phyloP scores from a whole-genome alignment of 495 filamentous ascomycete genomes.

The Xylaria sp. region DNA sequence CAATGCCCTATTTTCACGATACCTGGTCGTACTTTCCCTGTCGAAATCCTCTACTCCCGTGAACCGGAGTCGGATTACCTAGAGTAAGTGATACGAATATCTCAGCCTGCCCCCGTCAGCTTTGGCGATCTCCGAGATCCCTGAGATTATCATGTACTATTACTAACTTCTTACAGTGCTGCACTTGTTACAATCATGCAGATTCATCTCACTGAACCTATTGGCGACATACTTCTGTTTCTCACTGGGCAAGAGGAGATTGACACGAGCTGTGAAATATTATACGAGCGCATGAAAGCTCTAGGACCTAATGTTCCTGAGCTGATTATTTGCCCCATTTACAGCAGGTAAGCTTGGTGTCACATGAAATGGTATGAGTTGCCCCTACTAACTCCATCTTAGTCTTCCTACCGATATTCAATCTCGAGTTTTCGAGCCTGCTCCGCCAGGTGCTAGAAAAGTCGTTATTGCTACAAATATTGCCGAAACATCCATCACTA shows the following conservation, averaged over 20 bases:
- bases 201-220: conserved; percentile 90
- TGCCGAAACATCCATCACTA: conserved; percentile 96
- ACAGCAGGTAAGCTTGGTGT: conserved; percentile 61
- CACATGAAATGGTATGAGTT: background rate
- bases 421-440: conserved; percentile 91
- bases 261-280: conserved; percentile 89
- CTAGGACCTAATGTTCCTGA: conserved; percentile 91
- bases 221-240: conserved; percentile 93
- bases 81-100: conserved; percentile 52
- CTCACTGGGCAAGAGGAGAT: conserved; percentile 98
- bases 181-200: conserved; percentile 97
- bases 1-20: conserved; percentile 95
- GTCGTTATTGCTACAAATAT: conserved; percentile 99
- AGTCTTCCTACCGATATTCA: conserved; percentile 77
- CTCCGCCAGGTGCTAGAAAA: conserved; percentile 86
- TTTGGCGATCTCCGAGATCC: background rate
- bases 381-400: background rate
- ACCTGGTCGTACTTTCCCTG: conserved; percentile 91
- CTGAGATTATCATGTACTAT: background rate
- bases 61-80: conserved; percentile 97
- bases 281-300: conserved; percentile 96
- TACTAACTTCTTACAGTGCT: conserved; percentile 48
- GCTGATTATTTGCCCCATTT: conserved; percentile 91
- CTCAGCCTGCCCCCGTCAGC: background rate
- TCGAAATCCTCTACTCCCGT: conserved; percentile 91